Base-by-base conservation (phyloP, 371 early-diverging fungal species). In the Mucor irregularis region DNA sequence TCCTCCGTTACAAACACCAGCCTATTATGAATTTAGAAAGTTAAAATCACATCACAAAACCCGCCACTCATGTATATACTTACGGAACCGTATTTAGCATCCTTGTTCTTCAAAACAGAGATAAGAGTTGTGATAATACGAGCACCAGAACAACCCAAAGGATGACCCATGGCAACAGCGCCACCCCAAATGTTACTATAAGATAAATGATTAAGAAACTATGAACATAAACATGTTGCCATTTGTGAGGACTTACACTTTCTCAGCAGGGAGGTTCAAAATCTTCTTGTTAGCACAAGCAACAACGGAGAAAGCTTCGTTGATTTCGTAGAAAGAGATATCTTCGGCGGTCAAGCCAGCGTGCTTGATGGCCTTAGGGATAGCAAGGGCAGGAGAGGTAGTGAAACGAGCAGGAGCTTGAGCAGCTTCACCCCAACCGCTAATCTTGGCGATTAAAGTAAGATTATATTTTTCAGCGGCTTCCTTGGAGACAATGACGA, bases 271-370 rank as follows among this genome's bases (percentile, higher is more conserved):
- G 34, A 98, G 73, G 30, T 78, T 82, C 53, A 98, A 71, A 9
- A 92, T 75, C 74, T 90, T 87, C 62, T 79, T 76, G 78, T 98
- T 98, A 60, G 94, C 97, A 39, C 94, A 80, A 1, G 91, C 94
- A 16, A 98, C 99, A 5, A 93, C 95, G 1, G 94, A 86, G 78
- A 98, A 99, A 13, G 99, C 99, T 80, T 99, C 99, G 77, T 99
- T 99, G 75, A 99, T 86, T 81, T 99, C 95, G 61, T 86, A 88
- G 62, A 78, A 93, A 25, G 84, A 90, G 29, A 95, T 87, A 45
- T 87, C 89, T 19, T 84, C 66, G 47, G 84, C 74, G 25, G 81
- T 69, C 14, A 82, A 45, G 34, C 86, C 86, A 59, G 95, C 96
- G 25, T 84, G 86, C 60, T 83, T 74, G 56, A 99, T 81, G 9